phyloP scores from a whole-genome alignment of 768 basidiomycete species.

The Suillus decipiens region DNA sequence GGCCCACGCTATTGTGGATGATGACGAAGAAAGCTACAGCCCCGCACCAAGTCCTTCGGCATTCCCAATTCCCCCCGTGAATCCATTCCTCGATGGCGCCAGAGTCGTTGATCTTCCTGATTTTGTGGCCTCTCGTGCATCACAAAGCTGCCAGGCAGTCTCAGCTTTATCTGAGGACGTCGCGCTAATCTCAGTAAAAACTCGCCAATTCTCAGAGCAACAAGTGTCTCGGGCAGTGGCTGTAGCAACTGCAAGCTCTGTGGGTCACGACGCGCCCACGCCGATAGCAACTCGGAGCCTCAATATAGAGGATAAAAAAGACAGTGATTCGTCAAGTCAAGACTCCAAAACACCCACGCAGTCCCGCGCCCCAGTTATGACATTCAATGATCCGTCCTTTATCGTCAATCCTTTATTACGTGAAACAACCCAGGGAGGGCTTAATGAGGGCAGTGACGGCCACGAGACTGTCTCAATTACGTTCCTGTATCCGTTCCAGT shows the following conservation, averaged over 20 bases:
- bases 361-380: background rate
- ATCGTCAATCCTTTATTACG: slow-evolving; percentile 7
- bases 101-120: background rate
- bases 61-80: slow-evolving; percentile 7
- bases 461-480: slow-evolving; percentile 1
- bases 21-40: slow-evolving; percentile 4
- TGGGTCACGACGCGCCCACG: background rate
- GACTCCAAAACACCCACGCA: slow-evolving; percentile 6
- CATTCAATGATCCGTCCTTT: background rate
- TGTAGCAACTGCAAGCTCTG: slow-evolving; percentile 11
- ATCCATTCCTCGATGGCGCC: slow-evolving; percentile 7
- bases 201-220: background rate
- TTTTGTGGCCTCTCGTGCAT: background rate
- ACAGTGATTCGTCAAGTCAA: background rate
- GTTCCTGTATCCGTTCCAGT: slow-evolving; percentile 1
- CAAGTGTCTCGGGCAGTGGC: slow-evolving; percentile 11
- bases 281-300: background rate
- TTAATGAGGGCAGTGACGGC: background rate
- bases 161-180: background rate
- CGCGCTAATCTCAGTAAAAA: background rate
- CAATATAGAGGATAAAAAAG: background rate
- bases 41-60: slow-evolving; percentile 9
- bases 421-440: background rate
- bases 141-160: background rate
- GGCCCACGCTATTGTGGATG: background rate